Evolutionary conservation across 2,329 filamentous ascomycete genomes (phyloP).

Genomic region (Cladophialophora psammophila): DNA sequence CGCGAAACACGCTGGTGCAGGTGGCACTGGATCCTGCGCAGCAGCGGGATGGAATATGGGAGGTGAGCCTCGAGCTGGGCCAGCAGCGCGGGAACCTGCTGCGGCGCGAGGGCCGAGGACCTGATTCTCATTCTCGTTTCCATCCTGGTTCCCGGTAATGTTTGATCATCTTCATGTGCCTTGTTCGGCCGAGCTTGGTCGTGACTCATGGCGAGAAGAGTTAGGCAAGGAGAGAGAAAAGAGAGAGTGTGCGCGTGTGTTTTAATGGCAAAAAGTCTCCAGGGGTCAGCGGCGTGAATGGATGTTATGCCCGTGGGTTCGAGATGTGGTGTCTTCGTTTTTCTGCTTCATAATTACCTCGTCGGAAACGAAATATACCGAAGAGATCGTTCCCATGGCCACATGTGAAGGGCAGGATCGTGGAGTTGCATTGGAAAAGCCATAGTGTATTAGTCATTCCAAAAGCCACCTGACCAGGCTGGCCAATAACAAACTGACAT

Average conservation of each 20-base stretch:
- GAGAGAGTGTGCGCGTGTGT: neutral
- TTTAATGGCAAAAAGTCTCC: no score
- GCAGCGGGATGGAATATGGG: conserved; percentile 48
- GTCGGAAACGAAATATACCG: no score
- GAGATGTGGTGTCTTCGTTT: no score
- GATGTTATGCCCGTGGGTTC: no score
- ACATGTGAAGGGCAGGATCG: no score
- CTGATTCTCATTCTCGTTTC: conserved; percentile 2
- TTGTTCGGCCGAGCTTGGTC: neutral
- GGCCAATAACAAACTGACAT: no score
- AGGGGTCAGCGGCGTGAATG: no score
- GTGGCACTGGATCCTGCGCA: conserved; percentile 51
- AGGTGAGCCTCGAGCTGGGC: conserved; percentile 45
- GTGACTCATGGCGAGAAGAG: neutral
- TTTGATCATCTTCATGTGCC: neutral
- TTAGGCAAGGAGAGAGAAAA: conserved; percentile 6
- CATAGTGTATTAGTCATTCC: no score
- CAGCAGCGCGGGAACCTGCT: conserved; percentile 21
- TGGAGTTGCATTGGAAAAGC: no score
- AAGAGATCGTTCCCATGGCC: no score
- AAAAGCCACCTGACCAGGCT: no score
- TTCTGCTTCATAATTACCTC: no score
- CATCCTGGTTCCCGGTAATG: neutral
- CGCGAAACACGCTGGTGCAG: conserved; percentile 42
- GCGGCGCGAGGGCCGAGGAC: conserved; percentile 5